Conservation (phyloP, 768 basidiomycete genomes). For the Holtermanniella nyarrowii region DNA sequence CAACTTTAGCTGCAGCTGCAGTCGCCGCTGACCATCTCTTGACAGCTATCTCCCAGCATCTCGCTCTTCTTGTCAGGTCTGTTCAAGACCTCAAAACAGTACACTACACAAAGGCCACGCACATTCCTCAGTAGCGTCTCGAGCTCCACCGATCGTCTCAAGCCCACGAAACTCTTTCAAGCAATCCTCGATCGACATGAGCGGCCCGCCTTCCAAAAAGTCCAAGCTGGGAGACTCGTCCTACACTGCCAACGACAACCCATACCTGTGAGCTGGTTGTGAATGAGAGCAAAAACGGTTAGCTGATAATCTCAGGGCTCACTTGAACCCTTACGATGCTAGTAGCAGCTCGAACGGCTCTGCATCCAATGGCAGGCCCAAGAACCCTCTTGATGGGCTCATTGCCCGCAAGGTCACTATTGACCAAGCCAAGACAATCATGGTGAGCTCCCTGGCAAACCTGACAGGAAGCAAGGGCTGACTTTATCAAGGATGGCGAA, state of each 20-base stretch:
- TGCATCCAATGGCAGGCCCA: slow-evolving; percentile 2
- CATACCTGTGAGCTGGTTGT: slow-evolving; percentile 27
- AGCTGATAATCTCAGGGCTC: slow-evolving; percentile 1
- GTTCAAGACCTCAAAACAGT: too few relatives aligned
- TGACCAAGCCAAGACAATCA: slow-evolving; percentile 55
- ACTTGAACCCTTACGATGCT: neutral
- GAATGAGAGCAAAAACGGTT: slow-evolving; percentile 1
- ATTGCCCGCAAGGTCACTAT: slow-evolving; percentile 59
- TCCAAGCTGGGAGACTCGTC: slow-evolving; percentile 6
- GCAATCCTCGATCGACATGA: neutral
- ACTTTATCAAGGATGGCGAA: slow-evolving; percentile 57
- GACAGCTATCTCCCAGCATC: too few relatives aligned
- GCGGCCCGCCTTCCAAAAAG: slow-evolving; percentile 2
- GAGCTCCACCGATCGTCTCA: too few relatives aligned
- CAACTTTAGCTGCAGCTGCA: too few relatives aligned
- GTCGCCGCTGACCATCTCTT: too few relatives aligned
- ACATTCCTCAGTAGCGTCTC: too few relatives aligned
- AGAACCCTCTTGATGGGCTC: slow-evolving; percentile 61
- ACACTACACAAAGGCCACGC: too few relatives aligned
- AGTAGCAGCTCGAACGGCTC: slow-evolving; percentile 8
- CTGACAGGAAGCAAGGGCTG: neutral
- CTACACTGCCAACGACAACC: slow-evolving; percentile 22
- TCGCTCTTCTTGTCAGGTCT: too few relatives aligned
- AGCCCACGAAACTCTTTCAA: too few relatives aligned
- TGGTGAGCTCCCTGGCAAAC: slow-evolving; percentile 49